phyloP scores from a whole-genome alignment of 2,329 filamentous ascomycete genomes.

The Ilyonectria robusta region DNA sequence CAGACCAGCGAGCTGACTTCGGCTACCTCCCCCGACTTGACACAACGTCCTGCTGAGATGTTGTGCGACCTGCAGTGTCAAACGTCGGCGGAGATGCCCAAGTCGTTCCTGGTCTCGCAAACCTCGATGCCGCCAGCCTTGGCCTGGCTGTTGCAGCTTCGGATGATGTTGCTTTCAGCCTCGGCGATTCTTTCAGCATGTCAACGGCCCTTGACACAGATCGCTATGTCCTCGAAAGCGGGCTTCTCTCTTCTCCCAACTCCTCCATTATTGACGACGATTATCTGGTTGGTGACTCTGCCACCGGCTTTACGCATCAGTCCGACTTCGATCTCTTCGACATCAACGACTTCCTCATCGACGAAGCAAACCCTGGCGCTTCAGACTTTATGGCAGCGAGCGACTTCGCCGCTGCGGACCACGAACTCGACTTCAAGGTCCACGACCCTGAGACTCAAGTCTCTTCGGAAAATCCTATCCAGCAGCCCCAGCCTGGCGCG shows the following conservation, averaged over 20 bases:
- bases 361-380: conserved; percentile 62
- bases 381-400: conserved; percentile 65
- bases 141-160: conserved; percentile 67
- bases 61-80: conserved; percentile 99
- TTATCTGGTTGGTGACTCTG: conserved; percentile 75
- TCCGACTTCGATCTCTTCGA: conserved; percentile 63
- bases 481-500: conserved; percentile 82
- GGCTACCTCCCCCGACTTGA: conserved; percentile 82
- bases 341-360: conserved; percentile 69
- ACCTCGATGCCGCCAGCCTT: conserved; percentile 56
- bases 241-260: conserved; percentile 81
- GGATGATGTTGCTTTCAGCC: conserved; percentile 75
- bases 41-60: conserved; percentile 99
- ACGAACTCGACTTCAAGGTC: conserved; percentile 66
- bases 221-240: conserved; percentile 83
- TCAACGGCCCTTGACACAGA: conserved; percentile 79
- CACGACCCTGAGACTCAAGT: conserved; percentile 72
- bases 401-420: conserved; percentile 67
- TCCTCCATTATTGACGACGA: conserved; percentile 75
- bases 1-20: conserved; percentile 45
- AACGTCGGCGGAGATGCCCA: conserved; percentile 82
- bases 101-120: conserved; percentile 61
- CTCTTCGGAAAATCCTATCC: conserved; percentile 77
- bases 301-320: conserved; percentile 60
- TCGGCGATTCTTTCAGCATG: conserved; percentile 78